phyloP scores from a whole-genome alignment of 768 basidiomycete species.

The Suillus hirtellus region DNA sequence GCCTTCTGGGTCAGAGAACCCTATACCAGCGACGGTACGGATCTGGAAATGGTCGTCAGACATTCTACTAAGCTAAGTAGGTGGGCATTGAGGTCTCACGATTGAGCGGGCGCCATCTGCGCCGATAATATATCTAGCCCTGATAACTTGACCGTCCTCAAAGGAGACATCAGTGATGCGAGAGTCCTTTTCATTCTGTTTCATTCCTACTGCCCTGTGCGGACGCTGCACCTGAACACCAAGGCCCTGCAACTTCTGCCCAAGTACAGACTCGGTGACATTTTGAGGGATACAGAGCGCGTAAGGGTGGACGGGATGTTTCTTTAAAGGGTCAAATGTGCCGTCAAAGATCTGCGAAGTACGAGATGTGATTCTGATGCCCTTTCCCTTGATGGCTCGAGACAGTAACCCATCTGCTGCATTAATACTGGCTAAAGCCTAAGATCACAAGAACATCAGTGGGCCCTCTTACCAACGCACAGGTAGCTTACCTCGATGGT shows the following conservation, averaged over 20 bases:
- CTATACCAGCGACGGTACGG: slow-evolving; percentile 33
- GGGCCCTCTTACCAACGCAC: background rate
- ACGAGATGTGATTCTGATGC: slow-evolving; percentile 33
- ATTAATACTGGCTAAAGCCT: slow-evolving; percentile 45
- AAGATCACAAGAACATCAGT: slow-evolving; percentile 23
- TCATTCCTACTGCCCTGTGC: slow-evolving; percentile 40
- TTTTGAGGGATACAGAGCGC: no score
- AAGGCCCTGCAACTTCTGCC: slow-evolving; percentile 31
- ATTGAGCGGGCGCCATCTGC: no score
- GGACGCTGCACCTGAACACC: slow-evolving; percentile 39
- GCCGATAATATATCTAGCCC: no score
- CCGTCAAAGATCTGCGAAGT: slow-evolving; percentile 27
- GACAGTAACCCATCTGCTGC: slow-evolving; percentile 37
- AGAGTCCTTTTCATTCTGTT: slow-evolving; percentile 26
- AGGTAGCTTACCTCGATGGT: slow-evolving; percentile 42
- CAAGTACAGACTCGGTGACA: slow-evolving; percentile 35
- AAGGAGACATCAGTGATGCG: slow-evolving; percentile 42
- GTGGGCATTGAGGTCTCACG: no score
- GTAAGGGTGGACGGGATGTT: no score
- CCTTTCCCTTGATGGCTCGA: slow-evolving; percentile 26
- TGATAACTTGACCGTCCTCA: no score
- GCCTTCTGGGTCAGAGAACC: slow-evolving; percentile 46
- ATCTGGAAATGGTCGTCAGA: no score
- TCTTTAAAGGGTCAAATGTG: slow-evolving; percentile 35
- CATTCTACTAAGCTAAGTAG: no score